These are phyloP conservation scores for Hymenochaete sp. DNA, from an alignment of 1,284 basidiomycete species.

Conservation along the genomic window DNA sequence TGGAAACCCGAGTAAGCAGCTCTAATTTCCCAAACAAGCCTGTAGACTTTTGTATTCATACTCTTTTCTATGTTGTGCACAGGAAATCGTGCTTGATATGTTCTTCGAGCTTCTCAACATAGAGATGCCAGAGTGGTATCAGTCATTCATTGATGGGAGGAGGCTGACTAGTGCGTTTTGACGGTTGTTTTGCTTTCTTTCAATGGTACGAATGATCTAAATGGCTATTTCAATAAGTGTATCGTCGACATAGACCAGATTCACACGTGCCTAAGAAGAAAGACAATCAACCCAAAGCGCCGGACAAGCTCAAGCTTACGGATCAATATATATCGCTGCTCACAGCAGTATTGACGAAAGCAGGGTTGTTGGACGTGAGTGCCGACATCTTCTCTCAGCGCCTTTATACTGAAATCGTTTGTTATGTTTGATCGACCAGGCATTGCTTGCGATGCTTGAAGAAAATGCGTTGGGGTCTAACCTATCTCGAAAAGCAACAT, in stretches of 20 bases:
- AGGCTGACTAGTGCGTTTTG: constrained; percentile 67
- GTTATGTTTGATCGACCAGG: constrained; percentile 38
- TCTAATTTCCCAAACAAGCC: background rate
- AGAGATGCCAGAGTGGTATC: constrained; percentile 82
- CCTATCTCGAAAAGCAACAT: constrained; percentile 78
- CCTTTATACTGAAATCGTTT: background rate
- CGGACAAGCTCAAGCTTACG: constrained; percentile 69
- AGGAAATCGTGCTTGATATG: constrained; percentile 91
- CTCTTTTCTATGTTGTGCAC: constrained; percentile 10
- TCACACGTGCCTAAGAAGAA: constrained; percentile 29
- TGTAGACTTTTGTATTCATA: constrained; percentile 1
- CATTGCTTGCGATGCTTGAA: constrained; percentile 75
- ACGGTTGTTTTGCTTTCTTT: constrained; percentile 1
- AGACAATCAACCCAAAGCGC: constrained; percentile 31
- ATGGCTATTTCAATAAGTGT: constrained; percentile 47
- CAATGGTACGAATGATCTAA: background rate
- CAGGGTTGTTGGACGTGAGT: constrained; percentile 78
- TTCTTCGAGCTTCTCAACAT: constrained; percentile 93
- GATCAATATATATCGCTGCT: constrained; percentile 94
- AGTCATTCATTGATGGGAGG: constrained; percentile 82
- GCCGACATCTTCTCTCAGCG: no score
- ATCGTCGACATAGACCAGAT: constrained; percentile 40
- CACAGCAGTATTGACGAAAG: constrained; percentile 78
- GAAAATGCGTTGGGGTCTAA: constrained; percentile 61
- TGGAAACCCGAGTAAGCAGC: constrained; percentile 68